Evolutionary conservation across 75 land plant genomes (phyloP).

Genomic region (Picea sitchensis): DNA sequence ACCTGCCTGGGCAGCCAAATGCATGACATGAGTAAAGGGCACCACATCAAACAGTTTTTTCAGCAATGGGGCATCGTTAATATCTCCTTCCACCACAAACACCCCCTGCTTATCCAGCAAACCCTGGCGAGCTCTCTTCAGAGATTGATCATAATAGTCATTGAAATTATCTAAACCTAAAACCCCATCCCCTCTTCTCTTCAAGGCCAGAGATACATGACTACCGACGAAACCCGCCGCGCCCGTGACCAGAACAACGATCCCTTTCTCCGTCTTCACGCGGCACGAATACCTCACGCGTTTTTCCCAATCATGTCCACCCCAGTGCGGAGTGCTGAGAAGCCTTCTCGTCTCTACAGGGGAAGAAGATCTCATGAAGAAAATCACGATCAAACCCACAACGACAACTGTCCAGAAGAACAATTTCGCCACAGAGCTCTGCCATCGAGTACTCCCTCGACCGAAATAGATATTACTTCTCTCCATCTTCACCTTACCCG

Average conservation of each 20-base stretch:
- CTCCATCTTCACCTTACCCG: constrained; percentile 46
- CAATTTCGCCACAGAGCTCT: constrained; percentile 36
- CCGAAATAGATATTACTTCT: constrained; percentile 23
- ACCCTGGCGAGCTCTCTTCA: constrained; percentile 59
- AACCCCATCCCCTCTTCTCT: constrained; percentile 73
- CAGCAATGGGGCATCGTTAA: constrained; percentile 44
- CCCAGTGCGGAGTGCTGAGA: constrained; percentile 8
- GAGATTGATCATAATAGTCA: constrained; percentile 58
- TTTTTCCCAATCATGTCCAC: constrained; percentile 21
- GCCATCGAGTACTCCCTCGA: constrained; percentile 20
- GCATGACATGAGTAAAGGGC: constrained; percentile 43
- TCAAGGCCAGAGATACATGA: constrained; percentile 52
- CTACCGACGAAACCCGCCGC: constrained; percentile 61
- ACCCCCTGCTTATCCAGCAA: constrained; percentile 44
- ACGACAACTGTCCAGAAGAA: constrained; percentile 50
- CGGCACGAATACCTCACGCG: constrained; percentile 38
- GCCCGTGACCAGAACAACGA: constrained; percentile 66
- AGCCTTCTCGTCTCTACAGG: constrained; percentile 16
- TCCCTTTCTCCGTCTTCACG: constrained; percentile 22
- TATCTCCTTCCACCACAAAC: constrained; percentile 66
- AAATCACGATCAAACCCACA: constrained; percentile 32
- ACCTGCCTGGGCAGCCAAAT: constrained; percentile 73
- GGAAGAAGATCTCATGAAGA: constrained; percentile 32
- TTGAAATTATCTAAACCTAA: constrained; percentile 77
- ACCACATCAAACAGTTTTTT: constrained; percentile 62